Evolutionary conservation across 257 asterid species (phyloP), one percentile per base, ranked within the genome.

Genomic region (Petrea volubilis): DNA sequence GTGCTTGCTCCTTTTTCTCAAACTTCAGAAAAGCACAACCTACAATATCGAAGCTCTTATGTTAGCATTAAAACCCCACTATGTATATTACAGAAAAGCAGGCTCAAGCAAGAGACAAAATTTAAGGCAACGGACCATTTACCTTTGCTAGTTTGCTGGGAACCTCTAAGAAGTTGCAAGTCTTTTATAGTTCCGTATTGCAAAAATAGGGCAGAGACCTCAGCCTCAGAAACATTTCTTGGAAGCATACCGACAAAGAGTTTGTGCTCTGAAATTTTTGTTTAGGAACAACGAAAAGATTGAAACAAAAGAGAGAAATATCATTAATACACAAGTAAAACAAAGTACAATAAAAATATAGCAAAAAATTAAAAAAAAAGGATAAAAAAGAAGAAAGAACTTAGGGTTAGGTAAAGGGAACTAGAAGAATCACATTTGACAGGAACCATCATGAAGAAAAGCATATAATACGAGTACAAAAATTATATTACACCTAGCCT

Each of bases 131-230:
- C 15, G 14, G 41, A 60, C 27, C 34, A 62, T 24, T 61, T 69
- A 87, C 96, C 96, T 85, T 85, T 90, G 82, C 90, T 87, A 9
- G 90, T 87, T 82, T 90, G 96, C 85, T 90, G 92, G 64, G 92
- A 80, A 61, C 96, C 96, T 80, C 90, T 85, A 40, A 90, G 92
- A 70, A 90, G 81, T 78, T 87, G 95, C 77, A 85, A 74, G 64
- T 90, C 96, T 61, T 79, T 90, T 66, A 90, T 78, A 60, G 71
- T 77, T 74, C 96, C 96, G 79, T 85, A 79, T 78, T 87, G 83
- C 41, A 95, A 90, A 82, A 90, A 90, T 69, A 90, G 74, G 63
- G 79, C 81, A 34, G 87, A 84, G 61, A 84, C 84, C 64, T 81
- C 87, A 64, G 78, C 74, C 14, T 86, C 89, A n/a, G 89, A 79